Percentiles rank a stretch among this genome's conserved stretches.
phyloP scores from a whole-genome alignment of 148 eudicot species.

The Arbutus unedo region DNA sequence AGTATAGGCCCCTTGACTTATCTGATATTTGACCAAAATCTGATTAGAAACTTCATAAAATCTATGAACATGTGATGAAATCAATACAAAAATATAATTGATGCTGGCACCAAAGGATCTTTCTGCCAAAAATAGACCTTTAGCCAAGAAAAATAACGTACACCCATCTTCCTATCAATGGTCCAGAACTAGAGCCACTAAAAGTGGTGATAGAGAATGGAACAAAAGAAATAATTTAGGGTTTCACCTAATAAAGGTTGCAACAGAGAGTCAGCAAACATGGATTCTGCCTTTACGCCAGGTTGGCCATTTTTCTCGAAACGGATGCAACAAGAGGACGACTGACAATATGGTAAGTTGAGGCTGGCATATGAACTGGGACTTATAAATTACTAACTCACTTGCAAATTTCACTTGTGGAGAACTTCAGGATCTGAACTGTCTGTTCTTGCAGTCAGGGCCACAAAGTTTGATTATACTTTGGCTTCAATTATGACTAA shows the following conservation, averaged over 20 bases:
- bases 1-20: slow-evolving; percentile 32
- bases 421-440: not conserved
- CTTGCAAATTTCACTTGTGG: not conserved
- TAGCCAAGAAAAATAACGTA: not conserved
- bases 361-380: too few relatives aligned
- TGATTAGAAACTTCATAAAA: not conserved
- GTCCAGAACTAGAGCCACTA: not conserved
- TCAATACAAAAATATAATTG: not conserved
- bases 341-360: not conserved
- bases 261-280: not conserved
- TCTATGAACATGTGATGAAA: not conserved
- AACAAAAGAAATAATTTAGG: not conserved
- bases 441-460: not conserved
- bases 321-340: not conserved
- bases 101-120: not conserved
- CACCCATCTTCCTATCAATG: not conserved
- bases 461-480: not conserved
- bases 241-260: not conserved
- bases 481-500: not conserved
- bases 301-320: not conserved
- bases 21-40: slow-evolving; percentile 35
- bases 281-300: not conserved
- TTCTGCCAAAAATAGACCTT: not conserved
- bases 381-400: too few relatives aligned
- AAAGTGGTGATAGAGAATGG: not conserved